Base-by-base conservation (phyloP, 805 yeast genomes). In the Nakazawaea wickerhamii region DNA sequence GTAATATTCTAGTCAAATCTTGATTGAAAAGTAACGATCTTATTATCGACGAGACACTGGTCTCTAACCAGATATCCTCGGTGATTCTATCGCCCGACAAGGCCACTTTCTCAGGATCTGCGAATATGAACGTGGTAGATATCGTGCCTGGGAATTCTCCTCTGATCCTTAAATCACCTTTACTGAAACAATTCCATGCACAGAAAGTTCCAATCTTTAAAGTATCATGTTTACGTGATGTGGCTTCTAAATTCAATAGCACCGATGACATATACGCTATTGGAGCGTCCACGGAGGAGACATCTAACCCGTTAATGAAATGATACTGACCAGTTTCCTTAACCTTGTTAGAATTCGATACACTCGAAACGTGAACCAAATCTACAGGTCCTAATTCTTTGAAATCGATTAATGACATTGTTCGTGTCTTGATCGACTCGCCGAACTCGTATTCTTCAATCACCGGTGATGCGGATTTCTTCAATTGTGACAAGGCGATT, bases 321-420 rank as follows among this genome's bases (percentile, higher is more conserved):
- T 77, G 82, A 49, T 75, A 77, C 26, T 75, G 70, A 8, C 81
- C 79, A 11, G 65, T 61, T 45, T 77, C 82, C 42, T 70, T 68
- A 5, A 22, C 30, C 10, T 59, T 63, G 15, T 65, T 58, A 36
- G 68, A 61, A 43, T 64, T 66, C 36, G 73, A 70, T 43, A 64
- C 64, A 25, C 60, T 56, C n/a, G 73, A 61, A n/a, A 68, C 49
- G 50, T 71, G 84, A 2, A 81, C 77, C 44, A 84, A 63, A 59
- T 85, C 95, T 3, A 89, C 83, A 2, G 89, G 86, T 0, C 95
- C 95, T 18, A 82, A 55, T n/a, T 79, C 80, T 41, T 57, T 60
- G 47, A 71, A 72, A 7, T 66, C 54, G 0, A 68, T 53, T 18
- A 79, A 49, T 0, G 66, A 49, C 3, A 57, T 53, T 4, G 76